Evolutionary conservation across 306 rosid genomes (phyloP).

Genomic region (Senna siamea): DNA sequence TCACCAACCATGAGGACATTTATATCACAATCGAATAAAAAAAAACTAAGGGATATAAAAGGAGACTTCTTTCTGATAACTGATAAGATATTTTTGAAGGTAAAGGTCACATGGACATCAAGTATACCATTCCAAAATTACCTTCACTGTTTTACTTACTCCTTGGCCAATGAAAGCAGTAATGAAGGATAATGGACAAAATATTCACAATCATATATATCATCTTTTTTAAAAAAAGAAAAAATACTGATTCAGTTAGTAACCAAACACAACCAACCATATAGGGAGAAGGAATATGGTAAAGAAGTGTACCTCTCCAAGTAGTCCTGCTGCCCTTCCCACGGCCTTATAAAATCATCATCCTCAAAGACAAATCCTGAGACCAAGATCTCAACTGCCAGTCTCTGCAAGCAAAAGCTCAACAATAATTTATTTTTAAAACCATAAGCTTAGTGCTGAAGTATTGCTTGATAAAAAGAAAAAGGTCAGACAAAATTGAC

Average conservation of each 20-base stretch:
- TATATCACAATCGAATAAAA: constrained; percentile 18
- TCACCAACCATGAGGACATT: constrained; percentile 35
- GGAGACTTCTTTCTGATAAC: constrained; percentile 11
- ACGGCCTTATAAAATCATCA: constrained; percentile 84
- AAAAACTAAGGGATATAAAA: constrained; percentile 32
- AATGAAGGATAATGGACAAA: constrained; percentile 27
- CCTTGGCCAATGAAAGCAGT: constrained; percentile 13
- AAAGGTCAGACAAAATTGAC: constrained; percentile 31
- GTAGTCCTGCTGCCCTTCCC: constrained; percentile 78
- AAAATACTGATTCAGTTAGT: background rate
- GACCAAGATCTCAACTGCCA: constrained; percentile 82
- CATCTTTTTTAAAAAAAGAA: no score
- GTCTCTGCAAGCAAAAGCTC: constrained; percentile 60
- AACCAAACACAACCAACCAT: constrained; percentile 20
- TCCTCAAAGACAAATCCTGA: constrained; percentile 85
- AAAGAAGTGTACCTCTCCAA: constrained; percentile 69
- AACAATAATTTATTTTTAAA: constrained; percentile 33
- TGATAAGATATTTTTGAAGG: constrained; percentile 13
- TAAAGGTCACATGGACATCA: constrained; percentile 24
- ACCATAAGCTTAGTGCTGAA: constrained; percentile 20
- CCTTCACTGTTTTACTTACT: background rate
- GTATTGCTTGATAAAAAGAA: constrained; percentile 15
- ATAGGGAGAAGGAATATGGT: constrained; percentile 25
- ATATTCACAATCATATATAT: constrained; percentile 13
- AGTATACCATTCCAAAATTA: constrained; percentile 25